Evolutionary conservation across 106 monocot species (phyloP), one percentile per base, ranked within the genome.

Genomic region (Apostasia shenzhenica): DNA sequence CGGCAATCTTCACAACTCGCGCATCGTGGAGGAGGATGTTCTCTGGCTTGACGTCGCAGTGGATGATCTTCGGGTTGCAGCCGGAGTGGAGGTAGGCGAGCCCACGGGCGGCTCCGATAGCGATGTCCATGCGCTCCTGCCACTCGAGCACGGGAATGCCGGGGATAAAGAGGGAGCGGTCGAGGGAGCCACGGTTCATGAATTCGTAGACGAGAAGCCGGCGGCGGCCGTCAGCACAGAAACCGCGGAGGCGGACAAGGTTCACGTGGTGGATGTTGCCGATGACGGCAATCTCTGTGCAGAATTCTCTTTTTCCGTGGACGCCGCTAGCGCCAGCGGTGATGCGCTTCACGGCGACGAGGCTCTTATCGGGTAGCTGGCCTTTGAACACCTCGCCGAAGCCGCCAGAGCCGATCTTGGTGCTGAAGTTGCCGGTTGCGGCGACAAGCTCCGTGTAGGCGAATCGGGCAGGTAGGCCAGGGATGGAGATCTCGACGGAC

Each of bases 311-410:
- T 72, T 78, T 82, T 41, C 87, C 84, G 6, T 82, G 89, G 12
- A 75, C 9, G 3, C 87, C 85, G 54, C 76, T 48, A 26, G 26
- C 26, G 26, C 26, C 26, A 48, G 57, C 63, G 59, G 66, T 55
- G 51, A 94, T 81, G 76, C 70, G 70, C 77, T 94, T 94, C 40
- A 94, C 94, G 39, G 94, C 90, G 14, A 94, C 75, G 11, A 63
- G 53, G 10, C 81, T 70, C 46, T 72, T 76, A 72, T 91, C 90
- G 0, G 80, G 74, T 48, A 94, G 81, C 39, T 72, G 66, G 4
- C 94, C 94, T 62, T 85, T 94, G 81, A 74, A 94, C 2, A 94
- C 94, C 5, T 79, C 69, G n/a, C 94, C 94, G 70, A 94, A 94
- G 47, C 90, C 94, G 8, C 94, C 94, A 11, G 91, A 80, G 41